Percentiles rank a stretch among this genome's conserved stretches.
Evolutionary conservation across 2,329 filamentous ascomycete species (phyloP).

Genomic region (Leptographium procerum): DNA sequence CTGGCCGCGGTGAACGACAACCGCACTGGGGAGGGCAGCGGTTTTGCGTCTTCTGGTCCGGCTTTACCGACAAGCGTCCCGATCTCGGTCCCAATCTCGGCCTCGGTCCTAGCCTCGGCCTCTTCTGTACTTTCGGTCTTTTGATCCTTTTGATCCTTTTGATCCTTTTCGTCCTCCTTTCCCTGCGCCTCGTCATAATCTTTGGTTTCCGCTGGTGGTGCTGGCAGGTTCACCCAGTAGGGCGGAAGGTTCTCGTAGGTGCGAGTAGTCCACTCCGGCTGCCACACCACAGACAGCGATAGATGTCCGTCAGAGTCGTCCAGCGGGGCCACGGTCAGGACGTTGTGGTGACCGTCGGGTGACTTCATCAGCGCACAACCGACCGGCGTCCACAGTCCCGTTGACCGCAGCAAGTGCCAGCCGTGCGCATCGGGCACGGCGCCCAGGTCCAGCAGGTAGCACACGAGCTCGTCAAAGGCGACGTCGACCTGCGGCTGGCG

Average conservation of each 20-base stretch:
- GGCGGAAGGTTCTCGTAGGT: constrained; percentile 42
- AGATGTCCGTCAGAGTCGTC: constrained; percentile 51
- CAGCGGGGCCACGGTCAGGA: constrained; percentile 40
- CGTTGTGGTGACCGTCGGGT: constrained; percentile 35
- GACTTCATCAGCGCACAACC: constrained; percentile 45
- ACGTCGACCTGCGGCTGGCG: constrained; percentile 41
- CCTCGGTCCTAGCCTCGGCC: neutral
- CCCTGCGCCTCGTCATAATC: neutral
- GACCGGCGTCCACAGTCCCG: constrained; percentile 49
- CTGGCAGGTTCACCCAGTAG: constrained; percentile 44
- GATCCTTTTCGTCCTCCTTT: neutral
- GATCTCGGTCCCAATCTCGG: neutral
- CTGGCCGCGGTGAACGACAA: neutral
- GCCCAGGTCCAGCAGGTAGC: constrained; percentile 52
- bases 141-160: neutral
- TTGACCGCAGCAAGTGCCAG: constrained; percentile 43
- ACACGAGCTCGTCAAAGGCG: constrained; percentile 47
- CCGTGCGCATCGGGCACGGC: constrained; percentile 48
- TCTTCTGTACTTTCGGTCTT: constrained; percentile 1
- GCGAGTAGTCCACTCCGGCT: constrained; percentile 39
- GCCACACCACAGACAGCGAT: constrained; percentile 46
- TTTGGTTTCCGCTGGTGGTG: constrained; percentile 11
- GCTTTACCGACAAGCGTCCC: neutral
- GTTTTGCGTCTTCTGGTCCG: neutral
- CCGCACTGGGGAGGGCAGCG: neutral